These are phyloP conservation scores for Stereocaulon alpinum DNA, from an alignment of 495 filamentous ascomycete genomes.

Conservation along the genomic window DNA sequence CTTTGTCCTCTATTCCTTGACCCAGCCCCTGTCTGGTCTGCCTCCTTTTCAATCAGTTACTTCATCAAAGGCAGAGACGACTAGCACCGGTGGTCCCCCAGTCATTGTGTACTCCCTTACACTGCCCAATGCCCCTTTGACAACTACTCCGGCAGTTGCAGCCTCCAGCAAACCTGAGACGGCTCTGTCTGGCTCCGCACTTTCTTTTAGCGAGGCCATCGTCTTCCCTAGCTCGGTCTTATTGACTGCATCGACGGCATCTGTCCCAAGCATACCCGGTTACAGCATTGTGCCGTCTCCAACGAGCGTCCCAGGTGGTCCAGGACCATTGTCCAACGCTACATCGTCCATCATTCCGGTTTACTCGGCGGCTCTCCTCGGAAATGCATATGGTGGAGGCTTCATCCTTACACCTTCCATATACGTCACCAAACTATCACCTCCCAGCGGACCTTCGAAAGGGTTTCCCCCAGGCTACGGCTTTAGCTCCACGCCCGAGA, in stretches of 20 bases:
- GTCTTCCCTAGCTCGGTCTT: conserved; percentile 6
- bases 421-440: conserved; percentile 15
- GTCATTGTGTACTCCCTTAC: neutral
- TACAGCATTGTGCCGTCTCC: conserved; percentile 16
- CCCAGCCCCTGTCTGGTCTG: neutral
- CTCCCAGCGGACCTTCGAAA: conserved; percentile 8
- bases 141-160: neutral
- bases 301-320: conserved; percentile 1
- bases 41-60: neutral
- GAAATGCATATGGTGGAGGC: conserved; percentile 25
- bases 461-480: conserved; percentile 24
- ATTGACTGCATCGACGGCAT: neutral
- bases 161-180: conserved; percentile 4
- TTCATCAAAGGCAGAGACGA: neutral
- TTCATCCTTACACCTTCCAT: conserved; percentile 21
- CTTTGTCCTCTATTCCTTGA: neutral
- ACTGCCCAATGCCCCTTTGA: neutral
- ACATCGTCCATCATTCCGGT: conserved; percentile 20
- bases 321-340: conserved; percentile 6
- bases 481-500: conserved; percentile 7
- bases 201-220: neutral
- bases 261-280: conserved; percentile 8
- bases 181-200: neutral
- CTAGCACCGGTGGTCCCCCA: neutral
- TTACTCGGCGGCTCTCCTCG: conserved; percentile 20